Evolutionary conservation across 768 basidiomycete genomes (phyloP).

Genomic region (Sporobolomyces phaffii): DNA sequence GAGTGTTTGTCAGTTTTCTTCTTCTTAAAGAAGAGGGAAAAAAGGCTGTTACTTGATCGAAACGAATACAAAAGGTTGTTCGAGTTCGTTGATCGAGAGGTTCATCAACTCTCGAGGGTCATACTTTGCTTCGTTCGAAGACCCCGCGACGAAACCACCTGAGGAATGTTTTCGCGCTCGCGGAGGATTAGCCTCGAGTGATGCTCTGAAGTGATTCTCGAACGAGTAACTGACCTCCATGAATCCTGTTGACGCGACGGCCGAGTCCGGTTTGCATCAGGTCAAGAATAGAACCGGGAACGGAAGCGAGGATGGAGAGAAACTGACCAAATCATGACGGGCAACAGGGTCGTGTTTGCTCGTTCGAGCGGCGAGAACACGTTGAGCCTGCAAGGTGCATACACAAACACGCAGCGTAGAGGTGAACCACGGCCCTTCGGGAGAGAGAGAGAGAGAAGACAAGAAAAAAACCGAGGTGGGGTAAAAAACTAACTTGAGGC

Average conservation of each 20-base stretch:
- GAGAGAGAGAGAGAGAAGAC: too few relatives aligned
- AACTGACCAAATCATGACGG: constrained; percentile 33
- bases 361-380: constrained; percentile 22
- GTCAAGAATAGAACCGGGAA: too few relatives aligned
- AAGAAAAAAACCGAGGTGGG: too few relatives aligned
- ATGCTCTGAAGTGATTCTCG: too few relatives aligned
- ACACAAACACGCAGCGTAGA: too few relatives aligned
- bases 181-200: too few relatives aligned
- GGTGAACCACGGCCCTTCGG: too few relatives aligned
- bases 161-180: too few relatives aligned
- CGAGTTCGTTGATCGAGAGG: constrained; percentile 12
- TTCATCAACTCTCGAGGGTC: constrained; percentile 27
- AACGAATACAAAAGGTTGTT: constrained; percentile 27
- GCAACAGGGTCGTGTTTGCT: constrained; percentile 15
- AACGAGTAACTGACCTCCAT: constrained; percentile 25
- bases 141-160: constrained; percentile 37
- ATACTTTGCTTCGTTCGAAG: constrained; percentile 25
- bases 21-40: background rate
- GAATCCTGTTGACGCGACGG: constrained; percentile 30
- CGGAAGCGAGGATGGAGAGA: background rate
- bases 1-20: too few relatives aligned
- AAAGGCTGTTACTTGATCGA: constrained; percentile 18
- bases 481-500: constrained; percentile 27
- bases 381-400: constrained; percentile 17
- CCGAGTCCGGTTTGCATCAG: too few relatives aligned